Evolutionary conservation across 139 green algal species (phyloP).

Genomic region (Gonium pectorale): DNA sequence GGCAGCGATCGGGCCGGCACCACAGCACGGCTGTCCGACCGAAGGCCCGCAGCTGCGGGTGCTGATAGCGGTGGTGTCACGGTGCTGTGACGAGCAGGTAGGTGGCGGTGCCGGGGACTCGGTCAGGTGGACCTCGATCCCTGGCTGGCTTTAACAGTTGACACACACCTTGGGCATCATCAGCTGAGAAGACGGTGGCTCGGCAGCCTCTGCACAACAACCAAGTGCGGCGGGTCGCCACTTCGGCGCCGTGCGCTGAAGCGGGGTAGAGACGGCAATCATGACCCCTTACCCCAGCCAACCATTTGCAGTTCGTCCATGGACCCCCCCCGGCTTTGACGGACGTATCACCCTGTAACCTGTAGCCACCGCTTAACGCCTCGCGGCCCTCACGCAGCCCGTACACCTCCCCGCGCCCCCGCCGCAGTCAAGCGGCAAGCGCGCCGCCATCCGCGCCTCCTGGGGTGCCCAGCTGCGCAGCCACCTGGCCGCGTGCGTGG

Average conservation of each 20-base stretch:
- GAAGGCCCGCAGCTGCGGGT: constrained; percentile 1
- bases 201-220: neutral
- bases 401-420: neutral
- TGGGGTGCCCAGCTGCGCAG: neutral
- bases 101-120: neutral
- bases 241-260: neutral
- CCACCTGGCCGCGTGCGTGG: constrained; percentile 6
- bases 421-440: neutral
- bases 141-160: neutral
- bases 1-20: neutral
- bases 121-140: neutral
- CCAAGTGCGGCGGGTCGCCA: neutral
- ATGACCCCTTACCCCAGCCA: neutral
- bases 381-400: neutral
- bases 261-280: neutral
- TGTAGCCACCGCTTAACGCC: neutral
- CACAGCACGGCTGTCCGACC: neutral
- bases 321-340: no score
- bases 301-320: no score
- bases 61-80: constrained; percentile 26
- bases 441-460: constrained; percentile 3
- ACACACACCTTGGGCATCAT: neutral
- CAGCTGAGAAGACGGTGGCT: no score
- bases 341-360: no score
- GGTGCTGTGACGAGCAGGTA: constrained; percentile 36